phyloP scores from a whole-genome alignment of 2,329 filamentous ascomycete genomes.

The Sporothrix dimorphospora region DNA sequence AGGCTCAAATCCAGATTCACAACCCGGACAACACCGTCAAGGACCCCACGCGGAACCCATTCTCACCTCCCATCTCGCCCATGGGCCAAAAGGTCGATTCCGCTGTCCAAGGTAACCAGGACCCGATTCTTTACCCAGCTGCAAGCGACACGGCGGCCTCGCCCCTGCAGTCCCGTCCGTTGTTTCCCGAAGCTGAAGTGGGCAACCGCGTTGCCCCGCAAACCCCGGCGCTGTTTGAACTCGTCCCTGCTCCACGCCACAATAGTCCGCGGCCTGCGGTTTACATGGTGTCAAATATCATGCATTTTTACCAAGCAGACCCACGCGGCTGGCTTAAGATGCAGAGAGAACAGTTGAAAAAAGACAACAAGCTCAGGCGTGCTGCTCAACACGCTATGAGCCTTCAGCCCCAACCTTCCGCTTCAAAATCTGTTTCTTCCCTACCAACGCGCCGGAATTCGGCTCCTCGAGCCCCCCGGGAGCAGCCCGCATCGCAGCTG shows the following conservation, averaged over 20 bases:
- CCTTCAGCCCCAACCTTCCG: constrained; percentile 42
- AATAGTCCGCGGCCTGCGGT: constrained; percentile 60
- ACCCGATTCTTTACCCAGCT: constrained; percentile 62
- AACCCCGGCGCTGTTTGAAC: constrained; percentile 47
- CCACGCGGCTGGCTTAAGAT: constrained; percentile 53
- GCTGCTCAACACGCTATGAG: constrained; percentile 44
- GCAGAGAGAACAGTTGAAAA: constrained; percentile 55
- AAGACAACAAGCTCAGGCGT: constrained; percentile 48
- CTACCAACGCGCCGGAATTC: constrained; percentile 43
- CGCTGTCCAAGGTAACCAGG: constrained; percentile 36
- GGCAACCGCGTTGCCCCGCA: constrained; percentile 53
- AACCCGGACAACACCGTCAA: not conserved
- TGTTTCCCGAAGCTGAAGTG: constrained; percentile 50
- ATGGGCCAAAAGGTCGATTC: constrained; percentile 39
- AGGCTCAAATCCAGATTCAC: constrained; percentile 36
- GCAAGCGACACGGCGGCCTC: constrained; percentile 37
- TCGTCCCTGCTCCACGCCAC: constrained; percentile 51
- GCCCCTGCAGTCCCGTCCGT: constrained; percentile 49
- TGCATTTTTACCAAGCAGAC: constrained; percentile 50
- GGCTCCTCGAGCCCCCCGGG: constrained; percentile 37
- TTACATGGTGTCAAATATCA: constrained; percentile 56
- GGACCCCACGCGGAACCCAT: constrained; percentile 39
- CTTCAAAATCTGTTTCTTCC: not conserved
- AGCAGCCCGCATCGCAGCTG: constrained; percentile 25
- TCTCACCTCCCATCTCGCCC: constrained; percentile 64